These are phyloP conservation scores for Ailanthus altissimus DNA, from an alignment of 345 rosid genomes.

Conservation along the genomic window DNA sequence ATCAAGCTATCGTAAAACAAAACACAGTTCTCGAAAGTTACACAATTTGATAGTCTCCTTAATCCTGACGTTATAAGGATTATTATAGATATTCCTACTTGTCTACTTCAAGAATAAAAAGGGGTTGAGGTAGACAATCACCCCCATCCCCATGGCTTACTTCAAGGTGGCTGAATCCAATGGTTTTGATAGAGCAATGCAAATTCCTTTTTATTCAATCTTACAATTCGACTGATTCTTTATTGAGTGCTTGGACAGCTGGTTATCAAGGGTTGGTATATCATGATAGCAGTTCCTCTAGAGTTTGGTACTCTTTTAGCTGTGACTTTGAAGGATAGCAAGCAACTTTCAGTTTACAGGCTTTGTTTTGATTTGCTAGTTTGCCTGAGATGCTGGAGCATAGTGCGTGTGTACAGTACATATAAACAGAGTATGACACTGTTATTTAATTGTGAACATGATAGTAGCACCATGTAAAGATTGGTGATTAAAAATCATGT, in stretches of 20 bases:
- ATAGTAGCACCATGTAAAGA: conserved; percentile 1
- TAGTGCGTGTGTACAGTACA: background rate
- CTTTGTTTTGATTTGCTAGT: conserved; percentile 7
- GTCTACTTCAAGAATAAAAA: background rate
- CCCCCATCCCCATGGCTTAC: too few relatives aligned
- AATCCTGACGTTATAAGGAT: background rate
- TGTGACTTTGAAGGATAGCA: too few relatives aligned
- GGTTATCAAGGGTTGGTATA: too few relatives aligned
- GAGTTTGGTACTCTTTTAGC: too few relatives aligned
- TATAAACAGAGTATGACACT: background rate
- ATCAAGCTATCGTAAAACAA: background rate
- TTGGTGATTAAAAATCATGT: too few relatives aligned
- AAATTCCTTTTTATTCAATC: too few relatives aligned
- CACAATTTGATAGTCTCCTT: background rate
- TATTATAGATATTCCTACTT: background rate
- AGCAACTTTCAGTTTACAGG: background rate
- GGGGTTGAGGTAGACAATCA: too few relatives aligned
- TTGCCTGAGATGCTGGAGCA: background rate
- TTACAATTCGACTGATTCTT: too few relatives aligned
- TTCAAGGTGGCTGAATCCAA: too few relatives aligned
- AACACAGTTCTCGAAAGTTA: background rate
- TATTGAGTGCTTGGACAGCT: too few relatives aligned
- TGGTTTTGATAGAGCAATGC: too few relatives aligned
- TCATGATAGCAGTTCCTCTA: too few relatives aligned
- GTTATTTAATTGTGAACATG: background rate